These are phyloP conservation scores for Primulina eburnea DNA, from an alignment of 257 asterid species.

Conservation along the genomic window DNA sequence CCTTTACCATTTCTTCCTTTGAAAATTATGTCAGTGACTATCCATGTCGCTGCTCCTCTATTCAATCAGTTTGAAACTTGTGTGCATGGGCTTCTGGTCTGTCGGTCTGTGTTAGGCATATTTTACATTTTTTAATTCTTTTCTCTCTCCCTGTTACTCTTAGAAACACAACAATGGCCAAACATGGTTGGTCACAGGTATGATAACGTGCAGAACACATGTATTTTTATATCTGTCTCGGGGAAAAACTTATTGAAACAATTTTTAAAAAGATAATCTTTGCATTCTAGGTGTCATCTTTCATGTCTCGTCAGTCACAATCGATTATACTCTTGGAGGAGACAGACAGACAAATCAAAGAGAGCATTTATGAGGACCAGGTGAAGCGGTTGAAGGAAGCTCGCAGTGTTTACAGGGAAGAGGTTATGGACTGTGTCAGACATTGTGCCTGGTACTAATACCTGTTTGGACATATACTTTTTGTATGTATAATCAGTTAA, in stretches of 20 bases:
- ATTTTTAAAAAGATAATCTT: slow-evolving; percentile 8
- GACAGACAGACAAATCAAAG: slow-evolving; percentile 85
- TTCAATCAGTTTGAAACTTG: background rate
- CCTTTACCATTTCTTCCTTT: background rate
- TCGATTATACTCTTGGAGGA: slow-evolving; percentile 76
- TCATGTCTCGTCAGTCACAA: slow-evolving; percentile 80
- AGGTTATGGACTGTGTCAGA: slow-evolving; percentile 87
- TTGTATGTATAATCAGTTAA: slow-evolving; percentile 6
- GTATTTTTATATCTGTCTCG: background rate
- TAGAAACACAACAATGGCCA: background rate
- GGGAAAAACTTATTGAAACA: background rate
- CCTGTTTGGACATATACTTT: background rate
- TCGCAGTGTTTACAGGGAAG: slow-evolving; percentile 74
- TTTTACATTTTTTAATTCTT: background rate
- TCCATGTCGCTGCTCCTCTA: background rate
- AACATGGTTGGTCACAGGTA: background rate
- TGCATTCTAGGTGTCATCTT: slow-evolving; percentile 67
- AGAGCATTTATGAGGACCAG: slow-evolving; percentile 58
- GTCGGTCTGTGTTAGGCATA: background rate
- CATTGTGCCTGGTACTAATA: slow-evolving; percentile 82
- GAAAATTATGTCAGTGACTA: background rate
- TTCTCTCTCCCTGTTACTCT: background rate
- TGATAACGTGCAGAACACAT: slow-evolving; percentile 2
- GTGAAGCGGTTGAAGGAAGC: slow-evolving; percentile 86
- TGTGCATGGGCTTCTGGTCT: background rate